Evolutionary conservation across 805 yeast species (phyloP).

Genomic region (Starmerella floris): DNA sequence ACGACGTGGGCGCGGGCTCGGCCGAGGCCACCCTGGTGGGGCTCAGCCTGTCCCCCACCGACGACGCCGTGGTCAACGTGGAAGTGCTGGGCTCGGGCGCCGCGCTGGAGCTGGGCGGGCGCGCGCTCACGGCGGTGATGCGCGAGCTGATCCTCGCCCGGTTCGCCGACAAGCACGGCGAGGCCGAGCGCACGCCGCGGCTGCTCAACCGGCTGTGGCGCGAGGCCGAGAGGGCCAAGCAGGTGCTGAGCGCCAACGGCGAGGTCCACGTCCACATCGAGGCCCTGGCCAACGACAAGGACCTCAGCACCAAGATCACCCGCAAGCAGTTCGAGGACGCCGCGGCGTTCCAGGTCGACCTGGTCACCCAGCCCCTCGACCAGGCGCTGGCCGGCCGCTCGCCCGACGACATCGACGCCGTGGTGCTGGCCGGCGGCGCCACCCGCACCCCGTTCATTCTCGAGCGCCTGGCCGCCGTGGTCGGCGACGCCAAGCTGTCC

Average conservation of each 20-base stretch:
- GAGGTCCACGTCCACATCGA: slow-evolving; percentile 73
- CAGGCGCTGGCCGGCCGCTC: slow-evolving; percentile 34
- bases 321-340: slow-evolving; percentile 71
- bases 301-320: slow-evolving; percentile 51
- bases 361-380: slow-evolving; percentile 41
- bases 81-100: slow-evolving; percentile 62
- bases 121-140: slow-evolving; percentile 51
- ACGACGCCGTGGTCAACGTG: slow-evolving; percentile 29
- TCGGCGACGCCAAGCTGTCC: slow-evolving; percentile 42
- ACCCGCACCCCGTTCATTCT: slow-evolving; percentile 78
- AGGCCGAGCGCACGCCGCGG: slow-evolving; percentile 36
- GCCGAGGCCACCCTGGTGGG: slow-evolving; percentile 69
- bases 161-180: slow-evolving; percentile 37
- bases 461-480: slow-evolving; percentile 33
- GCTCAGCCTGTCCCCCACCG: background rate
- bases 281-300: slow-evolving; percentile 56
- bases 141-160: slow-evolving; percentile 47
- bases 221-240: slow-evolving; percentile 79
- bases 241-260: slow-evolving; percentile 71
- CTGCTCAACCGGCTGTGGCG: slow-evolving; percentile 58
- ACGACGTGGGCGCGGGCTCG: slow-evolving; percentile 89
- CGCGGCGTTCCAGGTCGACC: slow-evolving; percentile 26
- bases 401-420: slow-evolving; percentile 23
- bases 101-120: slow-evolving; percentile 64
- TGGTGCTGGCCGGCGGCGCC: slow-evolving; percentile 81